Base-by-base conservation (phyloP, 495 filamentous ascomycete genomes). In the Niebla homalea region DNA sequence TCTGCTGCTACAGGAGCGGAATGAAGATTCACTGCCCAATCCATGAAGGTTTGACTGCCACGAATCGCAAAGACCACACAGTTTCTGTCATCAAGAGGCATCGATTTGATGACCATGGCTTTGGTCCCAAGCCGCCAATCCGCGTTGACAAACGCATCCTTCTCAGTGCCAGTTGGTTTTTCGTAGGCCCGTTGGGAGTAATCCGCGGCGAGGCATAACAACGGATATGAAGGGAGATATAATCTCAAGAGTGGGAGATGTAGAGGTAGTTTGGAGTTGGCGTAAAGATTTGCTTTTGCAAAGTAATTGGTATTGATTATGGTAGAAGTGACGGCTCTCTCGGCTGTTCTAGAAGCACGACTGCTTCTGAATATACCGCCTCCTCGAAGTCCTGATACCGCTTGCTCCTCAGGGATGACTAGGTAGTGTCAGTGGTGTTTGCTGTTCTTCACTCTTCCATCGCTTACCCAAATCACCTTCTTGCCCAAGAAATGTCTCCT, bases 21-120 rank as follows among this genome's bases (percentile, higher is more conserved):
- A 19, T 80, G 76, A 5, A 87, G 70, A 59, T 93, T 93, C 7
- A 89, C 83, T 3, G 80, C 73, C 86, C 86, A 92, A 64, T 92
- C 86, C 68, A 85, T 79, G 58, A 88, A 84, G 1, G 76, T 84
- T 29, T 85, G 78, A 0, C 76, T 85, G 1, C 86, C 86, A 5
- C 86, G 77, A 46, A 92, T 85, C 32, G 86, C 84, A 57, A 90
- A 83, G 20, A 89, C 79, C 38, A 90, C 78, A 14, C 79, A 80
- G 58, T 87, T 79, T 68, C 80, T 76, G 56, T 85, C 72, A 58
- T 89, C 84, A 57, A 86, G 74, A 4, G 83, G 77, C 11, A 87
- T 66, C 0, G 80, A 81, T 53, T 87, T 88, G 62, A 92, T 79
- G 22, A 87, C 77, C 83, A 88, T 88, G 19, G 85, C 83, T 61